Evolutionary conservation across 2,329 filamentous ascomycete species (phyloP).

Genomic region (Sphaerulina musiva): DNA sequence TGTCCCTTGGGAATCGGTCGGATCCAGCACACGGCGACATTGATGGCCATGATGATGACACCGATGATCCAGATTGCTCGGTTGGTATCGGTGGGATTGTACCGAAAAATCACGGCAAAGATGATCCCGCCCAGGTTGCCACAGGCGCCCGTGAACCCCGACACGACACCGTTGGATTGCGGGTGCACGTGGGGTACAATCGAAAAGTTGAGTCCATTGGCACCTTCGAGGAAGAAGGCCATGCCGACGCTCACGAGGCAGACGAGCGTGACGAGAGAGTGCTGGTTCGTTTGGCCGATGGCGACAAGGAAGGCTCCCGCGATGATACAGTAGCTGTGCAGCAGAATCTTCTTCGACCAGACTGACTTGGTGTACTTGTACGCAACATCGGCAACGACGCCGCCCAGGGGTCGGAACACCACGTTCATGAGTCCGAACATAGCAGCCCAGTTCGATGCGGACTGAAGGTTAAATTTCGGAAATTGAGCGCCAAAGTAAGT

Average conservation of each 20-base stretch:
- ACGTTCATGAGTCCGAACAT: constrained; percentile 73
- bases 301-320: constrained; percentile 55
- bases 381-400: constrained; percentile 52
- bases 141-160: constrained; percentile 68
- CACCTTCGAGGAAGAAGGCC: constrained; percentile 76
- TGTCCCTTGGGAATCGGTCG: constrained; percentile 51
- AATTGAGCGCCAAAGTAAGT: constrained; percentile 55
- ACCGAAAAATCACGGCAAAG: constrained; percentile 78
- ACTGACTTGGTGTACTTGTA: constrained; percentile 47
- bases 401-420: constrained; percentile 59
- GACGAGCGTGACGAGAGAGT: constrained; percentile 59
- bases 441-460: constrained; percentile 56
- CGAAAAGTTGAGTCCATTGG: constrained; percentile 80
- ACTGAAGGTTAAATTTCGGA: constrained; percentile 46
- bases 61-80: constrained; percentile 75
- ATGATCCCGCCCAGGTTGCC: constrained; percentile 82
- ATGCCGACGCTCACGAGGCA: constrained; percentile 69
- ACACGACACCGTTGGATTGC: constrained; percentile 70
- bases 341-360: constrained; percentile 59
- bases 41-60: constrained; percentile 63
- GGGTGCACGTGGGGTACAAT: constrained; percentile 83
- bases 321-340: constrained; percentile 51
- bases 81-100: constrained; percentile 32
- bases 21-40: constrained; percentile 60
- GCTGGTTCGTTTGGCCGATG: constrained; percentile 59